These are phyloP conservation scores for Annulohypoxylon truncatum DNA, from an alignment of 2,329 filamentous ascomycete genomes.

Conservation along the genomic window DNA sequence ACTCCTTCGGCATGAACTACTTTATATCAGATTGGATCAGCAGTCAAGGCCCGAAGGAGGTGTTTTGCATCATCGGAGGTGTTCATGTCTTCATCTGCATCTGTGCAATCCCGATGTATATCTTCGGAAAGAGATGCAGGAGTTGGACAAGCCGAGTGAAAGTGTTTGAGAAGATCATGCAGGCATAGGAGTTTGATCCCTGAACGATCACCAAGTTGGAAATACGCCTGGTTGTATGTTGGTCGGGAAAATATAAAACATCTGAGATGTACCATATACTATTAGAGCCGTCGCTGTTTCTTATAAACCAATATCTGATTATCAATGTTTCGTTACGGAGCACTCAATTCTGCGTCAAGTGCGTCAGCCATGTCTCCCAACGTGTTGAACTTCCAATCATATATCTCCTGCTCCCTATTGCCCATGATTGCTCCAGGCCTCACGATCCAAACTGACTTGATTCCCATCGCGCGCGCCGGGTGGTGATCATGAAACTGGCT, in stretches of 20 bases:
- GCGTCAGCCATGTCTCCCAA: constrained; percentile 71
- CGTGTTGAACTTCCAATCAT: constrained; percentile 68
- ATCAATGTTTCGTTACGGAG: not conserved
- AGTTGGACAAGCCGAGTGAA: constrained; percentile 48
- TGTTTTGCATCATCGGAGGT: constrained; percentile 51
- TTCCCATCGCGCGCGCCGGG: constrained; percentile 68
- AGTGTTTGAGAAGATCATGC: constrained; percentile 48
- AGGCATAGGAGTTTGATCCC: not conserved
- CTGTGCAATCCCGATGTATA: constrained; percentile 50
- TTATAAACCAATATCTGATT: not conserved
- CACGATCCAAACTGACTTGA: constrained; percentile 69
- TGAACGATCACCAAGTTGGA: too few relatives aligned
- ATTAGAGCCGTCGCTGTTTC: not conserved
- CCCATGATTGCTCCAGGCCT: constrained; percentile 55
- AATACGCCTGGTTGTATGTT: too few relatives aligned
- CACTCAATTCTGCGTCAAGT: constrained; percentile 52
- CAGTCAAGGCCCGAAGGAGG: constrained; percentile 49
- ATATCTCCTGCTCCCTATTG: constrained; percentile 53
- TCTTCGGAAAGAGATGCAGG: constrained; percentile 51
- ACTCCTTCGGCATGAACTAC: constrained; percentile 52
- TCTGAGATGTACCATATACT: not conserved
- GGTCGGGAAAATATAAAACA: not conserved
- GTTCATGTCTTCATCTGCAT: constrained; percentile 52
- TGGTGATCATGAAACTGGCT: constrained; percentile 77
- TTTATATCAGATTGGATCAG: constrained; percentile 52